phyloP scores from a whole-genome alignment of 345 rosid species.

The Eucalyptus pumila region DNA sequence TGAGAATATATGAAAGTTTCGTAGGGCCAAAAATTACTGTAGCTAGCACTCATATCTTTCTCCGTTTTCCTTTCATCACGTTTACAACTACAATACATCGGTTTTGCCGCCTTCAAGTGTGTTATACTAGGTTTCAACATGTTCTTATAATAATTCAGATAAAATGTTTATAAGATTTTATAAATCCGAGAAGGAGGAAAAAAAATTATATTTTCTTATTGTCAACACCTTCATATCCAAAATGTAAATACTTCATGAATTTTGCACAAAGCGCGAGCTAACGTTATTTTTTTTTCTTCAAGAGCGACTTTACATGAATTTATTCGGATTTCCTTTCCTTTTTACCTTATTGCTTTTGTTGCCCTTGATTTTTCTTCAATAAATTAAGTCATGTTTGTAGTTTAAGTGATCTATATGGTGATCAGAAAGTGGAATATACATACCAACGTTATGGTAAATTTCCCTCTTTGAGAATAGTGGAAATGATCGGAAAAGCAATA shows the following conservation, averaged over 20 bases:
- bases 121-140: no score
- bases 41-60: neutral
- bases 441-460: neutral
- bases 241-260: no score
- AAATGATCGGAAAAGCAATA: neutral
- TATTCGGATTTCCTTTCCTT: neutral
- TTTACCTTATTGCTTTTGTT: neutral
- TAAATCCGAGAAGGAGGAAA: no score
- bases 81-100: neutral
- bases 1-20: neutral
- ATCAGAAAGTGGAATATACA: neutral
- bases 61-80: neutral
- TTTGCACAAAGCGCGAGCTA: no score
- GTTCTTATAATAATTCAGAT: no score
- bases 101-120: neutral
- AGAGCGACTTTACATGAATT: neutral
- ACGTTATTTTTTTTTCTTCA: neutral
- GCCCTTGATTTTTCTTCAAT: neutral
- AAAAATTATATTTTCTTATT: no score
- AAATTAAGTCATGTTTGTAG: neutral
- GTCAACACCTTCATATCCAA: no score
- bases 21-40: neutral
- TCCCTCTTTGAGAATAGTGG: neutral
- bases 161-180: no score
- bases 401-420: neutral